Conservation (phyloP, 2,329 filamentous ascomycete genomes). For the Aspergillus sp. region DNA sequence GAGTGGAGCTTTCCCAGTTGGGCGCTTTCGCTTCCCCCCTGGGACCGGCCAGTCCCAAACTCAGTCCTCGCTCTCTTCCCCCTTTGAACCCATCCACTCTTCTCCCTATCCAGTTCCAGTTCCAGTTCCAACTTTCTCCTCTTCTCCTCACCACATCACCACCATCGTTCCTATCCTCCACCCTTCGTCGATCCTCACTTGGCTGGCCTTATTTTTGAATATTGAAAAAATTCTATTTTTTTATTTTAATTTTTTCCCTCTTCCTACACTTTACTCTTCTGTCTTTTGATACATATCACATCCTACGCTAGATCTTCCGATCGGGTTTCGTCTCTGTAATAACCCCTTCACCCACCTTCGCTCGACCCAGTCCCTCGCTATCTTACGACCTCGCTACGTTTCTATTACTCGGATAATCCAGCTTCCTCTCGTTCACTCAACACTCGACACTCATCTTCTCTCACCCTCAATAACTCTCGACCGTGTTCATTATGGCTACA, state of each 20-base stretch:
- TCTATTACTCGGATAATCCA: too few species aligned
- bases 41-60: constrained; percentile 2
- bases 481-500: constrained; percentile 25
- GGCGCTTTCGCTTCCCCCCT: constrained; percentile 6
- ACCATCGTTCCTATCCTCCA: constrained; percentile 6
- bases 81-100: background rate
- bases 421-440: too few species aligned
- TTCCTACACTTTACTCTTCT: too few species aligned
- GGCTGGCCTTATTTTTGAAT: background rate
- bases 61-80: background rate
- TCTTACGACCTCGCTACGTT: too few species aligned
- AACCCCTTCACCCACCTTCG: too few species aligned
- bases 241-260: too few species aligned
- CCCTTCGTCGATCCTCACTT: constrained; percentile 3
- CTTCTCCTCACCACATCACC: constrained; percentile 7
- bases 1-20: constrained; percentile 10
- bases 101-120: background rate
- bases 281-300: too few species aligned
- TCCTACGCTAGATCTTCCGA: too few species aligned
- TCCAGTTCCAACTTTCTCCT: constrained; percentile 2
- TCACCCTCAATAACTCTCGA: background rate
- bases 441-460: background rate
- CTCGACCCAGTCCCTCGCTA: too few species aligned
- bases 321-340: too few species aligned
- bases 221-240: too few species aligned